Conservation (phyloP, 345 rosid genomes). For the Eucalyptus pauciflora region DNA sequence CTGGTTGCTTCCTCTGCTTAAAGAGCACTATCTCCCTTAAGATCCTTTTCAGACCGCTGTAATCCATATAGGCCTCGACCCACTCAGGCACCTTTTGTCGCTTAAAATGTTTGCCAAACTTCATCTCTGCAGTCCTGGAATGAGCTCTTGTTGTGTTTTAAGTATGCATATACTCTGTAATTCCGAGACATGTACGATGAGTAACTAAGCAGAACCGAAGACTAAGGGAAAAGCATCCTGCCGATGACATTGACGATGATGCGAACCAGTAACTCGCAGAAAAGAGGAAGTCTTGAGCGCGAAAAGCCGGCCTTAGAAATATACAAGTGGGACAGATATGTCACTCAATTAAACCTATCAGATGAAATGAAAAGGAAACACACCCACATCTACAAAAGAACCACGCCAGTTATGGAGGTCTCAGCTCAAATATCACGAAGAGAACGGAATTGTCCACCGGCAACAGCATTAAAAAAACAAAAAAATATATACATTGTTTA, state of each 20-base stretch:
- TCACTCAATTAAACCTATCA: neutral
- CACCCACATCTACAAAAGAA: neutral
- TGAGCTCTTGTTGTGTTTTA: neutral
- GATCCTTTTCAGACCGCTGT: constrained; percentile 34
- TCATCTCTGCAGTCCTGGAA: constrained; percentile 18
- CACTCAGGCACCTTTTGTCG: constrained; percentile 66
- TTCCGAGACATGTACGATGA: neutral
- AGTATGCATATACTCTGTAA: neutral
- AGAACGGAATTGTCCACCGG: neutral
- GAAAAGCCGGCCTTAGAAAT: neutral
- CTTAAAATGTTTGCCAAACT: constrained; percentile 55
- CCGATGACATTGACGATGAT: neutral
- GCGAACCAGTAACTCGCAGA: neutral
- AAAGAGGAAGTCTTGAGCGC: neutral
- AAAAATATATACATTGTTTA: neutral
- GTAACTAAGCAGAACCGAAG: neutral
- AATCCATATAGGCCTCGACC: constrained; percentile 61
- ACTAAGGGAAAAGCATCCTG: neutral
- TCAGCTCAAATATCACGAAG: neutral
- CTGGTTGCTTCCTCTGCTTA: constrained; percentile 15
- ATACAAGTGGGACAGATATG: neutral
- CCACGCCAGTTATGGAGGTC: neutral
- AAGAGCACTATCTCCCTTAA: constrained; percentile 14
- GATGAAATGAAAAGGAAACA: neutral
- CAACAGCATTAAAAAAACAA: neutral